A percentile compares a stretch with the other conserved stretches of the same genome.
Conservation (phyloP, 1,284 basidiomycete species). For the Leucoagaricus sp. region DNA sequence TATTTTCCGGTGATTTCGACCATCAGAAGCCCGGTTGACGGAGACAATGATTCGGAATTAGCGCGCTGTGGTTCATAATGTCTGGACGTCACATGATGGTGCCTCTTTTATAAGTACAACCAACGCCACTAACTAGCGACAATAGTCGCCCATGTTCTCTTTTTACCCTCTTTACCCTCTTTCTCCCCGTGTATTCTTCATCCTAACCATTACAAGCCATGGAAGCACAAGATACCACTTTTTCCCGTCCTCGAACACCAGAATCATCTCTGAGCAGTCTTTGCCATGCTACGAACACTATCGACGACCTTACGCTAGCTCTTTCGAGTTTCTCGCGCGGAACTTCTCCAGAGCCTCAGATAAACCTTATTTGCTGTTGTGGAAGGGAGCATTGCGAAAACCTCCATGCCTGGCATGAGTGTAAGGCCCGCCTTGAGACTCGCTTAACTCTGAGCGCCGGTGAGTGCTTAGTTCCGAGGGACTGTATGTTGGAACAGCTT, state of each 20-base stretch:
- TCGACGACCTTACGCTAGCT: slow-evolving; percentile 76
- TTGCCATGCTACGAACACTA: slow-evolving; percentile 61
- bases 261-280: slow-evolving; percentile 59
- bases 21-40: background rate
- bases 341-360: slow-evolving; percentile 63
- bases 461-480: slow-evolving; percentile 30
- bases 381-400: slow-evolving; percentile 64
- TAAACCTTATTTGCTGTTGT: slow-evolving; percentile 63
- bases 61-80: no score
- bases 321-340: slow-evolving; percentile 69
- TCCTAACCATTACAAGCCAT: background rate
- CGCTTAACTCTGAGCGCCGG: slow-evolving; percentile 83
- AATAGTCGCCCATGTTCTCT: background rate
- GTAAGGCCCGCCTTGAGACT: slow-evolving; percentile 71
- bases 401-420: slow-evolving; percentile 60
- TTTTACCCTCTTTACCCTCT: background rate
- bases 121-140: background rate
- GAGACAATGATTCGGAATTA: no score
- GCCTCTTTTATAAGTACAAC: background rate
- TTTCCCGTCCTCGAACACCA: slow-evolving; percentile 44
- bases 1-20: background rate
- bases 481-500: slow-evolving; percentile 10
- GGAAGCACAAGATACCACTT: background rate
- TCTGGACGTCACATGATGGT: background rate
- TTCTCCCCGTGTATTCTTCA: background rate